Percentiles rank a stretch among this genome's conserved stretches.
Evolutionary conservation across 2,329 filamentous ascomycete genomes (phyloP).

Genomic region (Hypomyces rosellus): DNA sequence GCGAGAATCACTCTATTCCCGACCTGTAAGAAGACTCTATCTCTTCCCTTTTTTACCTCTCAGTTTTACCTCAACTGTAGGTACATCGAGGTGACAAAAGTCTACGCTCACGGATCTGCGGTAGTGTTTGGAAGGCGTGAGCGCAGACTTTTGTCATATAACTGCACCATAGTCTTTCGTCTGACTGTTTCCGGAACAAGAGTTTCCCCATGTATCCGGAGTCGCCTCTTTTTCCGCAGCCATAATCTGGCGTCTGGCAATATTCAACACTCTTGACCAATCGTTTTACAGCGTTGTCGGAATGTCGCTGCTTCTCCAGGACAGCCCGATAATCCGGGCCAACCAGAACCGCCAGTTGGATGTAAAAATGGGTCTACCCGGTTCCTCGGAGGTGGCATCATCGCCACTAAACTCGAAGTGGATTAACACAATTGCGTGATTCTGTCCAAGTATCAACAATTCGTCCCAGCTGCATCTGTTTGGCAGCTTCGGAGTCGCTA

Average conservation of each 20-base stretch:
- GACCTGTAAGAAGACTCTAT: too few species aligned
- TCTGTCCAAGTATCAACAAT: conserved; percentile 32
- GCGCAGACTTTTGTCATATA: too few species aligned
- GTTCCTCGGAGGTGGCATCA: conserved; percentile 20
- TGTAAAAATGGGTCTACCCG: conserved; percentile 13
- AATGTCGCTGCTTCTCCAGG: conserved; percentile 8
- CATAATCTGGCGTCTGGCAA: background rate
- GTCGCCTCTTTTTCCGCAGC: background rate
- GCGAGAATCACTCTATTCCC: too few species aligned
- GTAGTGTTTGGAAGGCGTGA: too few species aligned
- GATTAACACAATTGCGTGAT: conserved; percentile 35
- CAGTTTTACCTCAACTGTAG: too few species aligned
- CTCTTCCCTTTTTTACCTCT: too few species aligned
- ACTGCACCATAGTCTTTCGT: too few species aligned
- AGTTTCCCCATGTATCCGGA: background rate
- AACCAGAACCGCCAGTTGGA: conserved; percentile 30
- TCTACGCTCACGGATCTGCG: too few species aligned
- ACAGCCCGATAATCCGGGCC: conserved; percentile 10
- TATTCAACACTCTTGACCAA: too few species aligned
- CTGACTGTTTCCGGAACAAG: background rate
- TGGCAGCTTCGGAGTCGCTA: background rate
- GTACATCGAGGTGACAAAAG: background rate
- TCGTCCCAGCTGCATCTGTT: conserved; percentile 4
- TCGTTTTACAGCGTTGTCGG: conserved; percentile 2
- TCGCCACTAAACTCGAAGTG: conserved; percentile 24